phyloP scores from a whole-genome alignment of 1,284 basidiomycete genomes.

The Leccinum subrobustum region DNA sequence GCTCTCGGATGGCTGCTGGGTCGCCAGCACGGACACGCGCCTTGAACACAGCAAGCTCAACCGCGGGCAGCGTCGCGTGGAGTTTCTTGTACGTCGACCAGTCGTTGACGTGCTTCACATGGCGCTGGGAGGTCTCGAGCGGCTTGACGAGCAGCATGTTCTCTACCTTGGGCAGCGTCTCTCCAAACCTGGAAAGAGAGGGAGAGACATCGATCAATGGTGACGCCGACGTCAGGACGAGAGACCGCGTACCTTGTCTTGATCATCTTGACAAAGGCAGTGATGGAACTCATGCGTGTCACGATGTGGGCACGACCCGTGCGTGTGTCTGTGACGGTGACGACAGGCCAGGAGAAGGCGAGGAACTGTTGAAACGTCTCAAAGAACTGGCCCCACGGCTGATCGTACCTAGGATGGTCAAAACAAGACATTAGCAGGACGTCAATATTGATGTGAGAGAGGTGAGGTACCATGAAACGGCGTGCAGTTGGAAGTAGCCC shows the following conservation, averaged over 20 bases:
- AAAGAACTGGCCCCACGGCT: conserved; percentile 81
- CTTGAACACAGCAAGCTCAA: conserved; percentile 67
- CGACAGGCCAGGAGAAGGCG: conserved; percentile 82
- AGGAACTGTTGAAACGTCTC: conserved; percentile 81
- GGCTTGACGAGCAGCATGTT: conserved; percentile 65
- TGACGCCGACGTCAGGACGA: neutral
- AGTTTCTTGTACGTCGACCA: conserved; percentile 72
- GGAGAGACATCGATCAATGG: neutral
- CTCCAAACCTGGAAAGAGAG: conserved; percentile 52
- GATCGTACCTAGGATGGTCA: conserved; percentile 58
- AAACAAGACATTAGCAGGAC: conserved; percentile 9
- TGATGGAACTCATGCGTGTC: conserved; percentile 67
- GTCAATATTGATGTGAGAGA: neutral
- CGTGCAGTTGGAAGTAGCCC: conserved; percentile 75
- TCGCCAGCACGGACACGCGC: conserved; percentile 69
- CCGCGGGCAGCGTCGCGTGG: conserved; percentile 69
- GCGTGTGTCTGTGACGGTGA: conserved; percentile 71
- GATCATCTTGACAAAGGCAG: conserved; percentile 76
- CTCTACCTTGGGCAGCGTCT: conserved; percentile 65
- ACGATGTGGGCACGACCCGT: conserved; percentile 80
- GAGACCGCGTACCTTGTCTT: conserved; percentile 55
- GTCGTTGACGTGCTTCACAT: conserved; percentile 70
- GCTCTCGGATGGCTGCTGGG: conserved; percentile 58
- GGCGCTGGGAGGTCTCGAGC: conserved; percentile 66
- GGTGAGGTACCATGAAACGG: conserved; percentile 63